Conservation (phyloP, 768 basidiomycete genomes). For the Asterophora lycoperdoides region DNA sequence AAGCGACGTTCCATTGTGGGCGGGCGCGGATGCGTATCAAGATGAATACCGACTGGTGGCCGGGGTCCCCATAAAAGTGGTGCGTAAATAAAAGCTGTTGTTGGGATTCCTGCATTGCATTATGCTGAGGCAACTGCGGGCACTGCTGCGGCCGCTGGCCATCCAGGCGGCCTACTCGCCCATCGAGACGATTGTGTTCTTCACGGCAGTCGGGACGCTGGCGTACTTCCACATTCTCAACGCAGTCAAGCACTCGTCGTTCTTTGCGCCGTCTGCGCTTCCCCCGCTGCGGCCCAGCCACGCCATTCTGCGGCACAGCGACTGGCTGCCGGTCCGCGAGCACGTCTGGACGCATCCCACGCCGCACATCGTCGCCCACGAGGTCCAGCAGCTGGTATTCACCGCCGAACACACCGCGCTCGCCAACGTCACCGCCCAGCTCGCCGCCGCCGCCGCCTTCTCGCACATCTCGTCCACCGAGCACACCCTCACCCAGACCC, state of each 20-base stretch:
- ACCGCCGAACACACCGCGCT: conserved; percentile 38
- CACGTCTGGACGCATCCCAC: conserved; percentile 42
- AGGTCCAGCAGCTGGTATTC: conserved; percentile 74
- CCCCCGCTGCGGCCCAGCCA: conserved; percentile 51
- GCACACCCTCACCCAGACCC: conserved; percentile 37
- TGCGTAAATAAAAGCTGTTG: neutral
- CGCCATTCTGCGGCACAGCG: conserved; percentile 45
- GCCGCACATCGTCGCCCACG: conserved; percentile 37
- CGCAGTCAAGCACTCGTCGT: conserved; percentile 84
- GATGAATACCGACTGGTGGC: conserved; percentile 8
- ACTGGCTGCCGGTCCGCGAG: conserved; percentile 63
- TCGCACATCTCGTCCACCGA: conserved; percentile 22
- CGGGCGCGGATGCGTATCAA: neutral
- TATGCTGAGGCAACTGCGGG: conserved; percentile 43
- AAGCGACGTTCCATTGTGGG: too few species aligned
- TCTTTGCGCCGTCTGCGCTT: conserved; percentile 57
- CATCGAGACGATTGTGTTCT: conserved; percentile 87
- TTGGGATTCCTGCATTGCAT: too few species aligned
- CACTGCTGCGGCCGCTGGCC: conserved; percentile 63
- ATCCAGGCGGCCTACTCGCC: conserved; percentile 70
- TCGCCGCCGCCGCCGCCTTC: conserved; percentile 14
- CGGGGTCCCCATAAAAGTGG: conserved; percentile 7
- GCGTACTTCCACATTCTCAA: conserved; percentile 93
- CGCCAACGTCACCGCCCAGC: conserved; percentile 29
- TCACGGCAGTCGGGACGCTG: conserved; percentile 85